Evolutionary conservation across 2,329 filamentous ascomycete species (phyloP), one percentile per base, ranked within the genome.

Genomic region (Ascochyta pisi): DNA sequence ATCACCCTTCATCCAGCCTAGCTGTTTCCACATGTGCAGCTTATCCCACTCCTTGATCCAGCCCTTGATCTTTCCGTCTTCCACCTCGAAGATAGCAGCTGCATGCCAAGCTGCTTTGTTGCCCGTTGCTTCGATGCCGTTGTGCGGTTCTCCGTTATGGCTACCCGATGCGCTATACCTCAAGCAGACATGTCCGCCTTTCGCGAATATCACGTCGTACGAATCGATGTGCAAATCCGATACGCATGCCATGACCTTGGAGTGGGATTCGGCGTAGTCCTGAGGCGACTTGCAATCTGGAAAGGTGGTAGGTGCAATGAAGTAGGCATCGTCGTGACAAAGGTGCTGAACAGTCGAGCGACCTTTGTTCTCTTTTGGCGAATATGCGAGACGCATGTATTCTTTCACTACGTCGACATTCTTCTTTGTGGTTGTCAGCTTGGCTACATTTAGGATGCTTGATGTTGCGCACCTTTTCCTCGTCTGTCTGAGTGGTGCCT

Each of bases 11-110:
- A 62, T 61, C 58, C 60, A 63, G 15, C 60, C 56, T 9, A 63
- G 24, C 50, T 61, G 53, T 34, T 54, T 64, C 51, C 49, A 57
- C 52, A 64, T 63, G 24, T 62, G 50, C 54, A 58, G 35, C 53
- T 61, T 67, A 58, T 77, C 73, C 73, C 76, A 77, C 47, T 75
- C 74, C 52, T 76, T 77, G 16, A 68, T 73, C 59, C 74, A 76
- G 24, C 71, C 70, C 50, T 66, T 64, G 19, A 77, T 65, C 62
- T 76, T 76, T 9, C 71, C 73, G 29, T 71, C 63, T 31, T 70
- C 62, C 15, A 76, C 65, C 55, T 76, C 73, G 53, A 77, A 76
- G 24, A 77, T 77, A n/a, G 72, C 75, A 23, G 73, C 69, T 19
- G 75, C 75, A 50, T 67, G 67, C 75, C 75, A 77, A 3, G 61